Base-by-base conservation (phyloP, 306 rosid genomes). In the Glycine soja region DNA sequence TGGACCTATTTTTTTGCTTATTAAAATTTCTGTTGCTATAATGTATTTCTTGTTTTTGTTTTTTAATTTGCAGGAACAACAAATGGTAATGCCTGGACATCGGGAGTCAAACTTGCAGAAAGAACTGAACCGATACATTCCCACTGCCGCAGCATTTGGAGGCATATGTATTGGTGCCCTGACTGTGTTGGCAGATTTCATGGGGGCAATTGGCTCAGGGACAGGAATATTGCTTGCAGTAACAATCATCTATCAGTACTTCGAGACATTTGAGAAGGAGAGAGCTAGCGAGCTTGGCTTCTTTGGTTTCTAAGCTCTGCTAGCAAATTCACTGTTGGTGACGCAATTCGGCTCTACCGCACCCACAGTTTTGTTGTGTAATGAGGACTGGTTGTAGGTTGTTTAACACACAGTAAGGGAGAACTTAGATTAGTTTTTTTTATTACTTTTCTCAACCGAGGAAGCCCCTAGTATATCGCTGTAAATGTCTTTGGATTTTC, bases 111-210 rank as follows among this genome's bases (percentile, higher is more conserved):
- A 88, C 85, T 75, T 90, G 72, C 89, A 89, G 80, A 92, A 84
- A 40, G 89, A 92, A 71, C 62, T 90, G 68, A 86, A 90, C 76
- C 88, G 90, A 51, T 90, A 92, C 83, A 90, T 90, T 5, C 93
- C 93, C 11, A 90, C 94, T 0, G 94, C 97, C 0, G 91, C 93
- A 0, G 93, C 90, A 0, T 89, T 89, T 8, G 94, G 94, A 54
- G 95, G 97, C 64, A 85, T 92, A 13, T 89, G 97, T 85, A 90
- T 92, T 0, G 93, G 97, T 72, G 95, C 93, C n/a, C 72, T 92
- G 58, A 90, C 97, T 0, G 94, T 90, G 86, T 61, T 89, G 85
- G 95, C 94, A 0, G 97, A 90, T 81, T 87, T 92, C 75, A 89
- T 86, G 93, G 97, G 93, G 0, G 93, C 94, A 42, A 90, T 89